These are phyloP conservation scores for Ophiostoma australiae DNA, from an alignment of 2,329 filamentous ascomycete genomes.

Conservation along the genomic window DNA sequence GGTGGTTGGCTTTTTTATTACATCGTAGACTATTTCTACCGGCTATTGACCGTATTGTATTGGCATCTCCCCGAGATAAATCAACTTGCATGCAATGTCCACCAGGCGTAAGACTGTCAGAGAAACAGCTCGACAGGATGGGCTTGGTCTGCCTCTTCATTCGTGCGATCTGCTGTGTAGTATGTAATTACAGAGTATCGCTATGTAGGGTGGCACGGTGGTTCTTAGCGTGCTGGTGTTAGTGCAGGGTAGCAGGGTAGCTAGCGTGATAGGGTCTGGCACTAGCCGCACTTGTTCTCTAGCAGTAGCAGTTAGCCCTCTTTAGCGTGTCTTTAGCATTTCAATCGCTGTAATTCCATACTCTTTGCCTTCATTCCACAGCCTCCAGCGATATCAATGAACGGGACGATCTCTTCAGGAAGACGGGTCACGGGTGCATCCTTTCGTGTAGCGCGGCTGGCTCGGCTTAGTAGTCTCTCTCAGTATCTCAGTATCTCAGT, in stretches of 20 bases:
- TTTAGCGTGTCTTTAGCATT: no score
- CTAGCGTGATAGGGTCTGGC: not conserved
- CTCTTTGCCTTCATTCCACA: no score
- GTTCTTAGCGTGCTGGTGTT: not conserved
- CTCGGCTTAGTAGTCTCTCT: not conserved
- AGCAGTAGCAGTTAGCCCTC: no score
- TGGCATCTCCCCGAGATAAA: not conserved
- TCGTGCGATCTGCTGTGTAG: not conserved
- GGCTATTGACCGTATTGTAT: no score
- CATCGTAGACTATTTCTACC: no score
- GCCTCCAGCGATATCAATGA: no score
- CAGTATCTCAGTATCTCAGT: no score
- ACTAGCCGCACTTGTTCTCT: not conserved
- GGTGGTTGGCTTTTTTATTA: no score
- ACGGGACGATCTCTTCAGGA: not conserved
- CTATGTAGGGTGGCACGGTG: no score
- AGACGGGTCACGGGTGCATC: constrained; percentile 12
- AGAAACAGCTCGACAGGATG: not conserved
- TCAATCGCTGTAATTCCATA: no score
- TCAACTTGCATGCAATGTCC: not conserved
- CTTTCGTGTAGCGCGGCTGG: constrained; percentile 8
- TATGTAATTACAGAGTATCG: no score
- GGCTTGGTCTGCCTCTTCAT: not conserved
- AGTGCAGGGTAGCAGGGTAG: not conserved
- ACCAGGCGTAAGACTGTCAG: not conserved